Evolutionary conservation across 1,139 yeast species (phyloP).

Genomic region (Geotrichum fermentans): DNA sequence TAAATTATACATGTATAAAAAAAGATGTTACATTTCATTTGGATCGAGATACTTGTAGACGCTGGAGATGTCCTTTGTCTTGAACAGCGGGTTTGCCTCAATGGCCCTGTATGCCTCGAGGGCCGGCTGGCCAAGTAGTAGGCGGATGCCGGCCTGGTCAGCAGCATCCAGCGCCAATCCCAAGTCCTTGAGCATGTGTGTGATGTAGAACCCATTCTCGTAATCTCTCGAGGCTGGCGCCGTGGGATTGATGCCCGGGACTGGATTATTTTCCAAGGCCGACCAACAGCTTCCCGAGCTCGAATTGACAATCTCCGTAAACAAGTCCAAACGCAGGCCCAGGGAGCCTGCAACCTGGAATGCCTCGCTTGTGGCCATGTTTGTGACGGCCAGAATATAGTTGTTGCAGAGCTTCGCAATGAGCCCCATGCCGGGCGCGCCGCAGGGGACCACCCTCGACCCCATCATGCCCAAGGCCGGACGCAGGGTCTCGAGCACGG

Average conservation of each 20-base stretch:
- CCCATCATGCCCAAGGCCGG: constrained; percentile 48
- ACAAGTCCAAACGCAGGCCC: constrained; percentile 48
- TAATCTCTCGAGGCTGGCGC: constrained; percentile 49
- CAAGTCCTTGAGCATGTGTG: constrained; percentile 53
- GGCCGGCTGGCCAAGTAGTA: constrained; percentile 32
- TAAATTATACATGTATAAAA: neutral
- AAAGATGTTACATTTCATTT: neutral
- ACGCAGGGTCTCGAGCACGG: constrained; percentile 35
- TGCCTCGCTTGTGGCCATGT: constrained; percentile 58
- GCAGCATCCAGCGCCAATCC: constrained; percentile 55
- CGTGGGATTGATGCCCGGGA: constrained; percentile 47
- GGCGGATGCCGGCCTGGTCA: constrained; percentile 24
- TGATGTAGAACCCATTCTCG: constrained; percentile 53
- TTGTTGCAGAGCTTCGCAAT: constrained; percentile 59
- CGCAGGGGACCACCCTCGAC: constrained; percentile 52
- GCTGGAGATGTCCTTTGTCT: constrained; percentile 36
- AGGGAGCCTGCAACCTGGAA: constrained; percentile 54
- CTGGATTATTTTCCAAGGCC: constrained; percentile 56
- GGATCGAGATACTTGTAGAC: constrained; percentile 32
- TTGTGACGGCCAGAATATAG: constrained; percentile 53
- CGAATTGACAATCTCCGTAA: constrained; percentile 51
- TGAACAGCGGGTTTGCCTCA: constrained; percentile 25
- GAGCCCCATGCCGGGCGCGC: constrained; percentile 54
- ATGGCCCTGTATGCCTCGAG: constrained; percentile 32
- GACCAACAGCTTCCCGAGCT: constrained; percentile 66